A percentile compares a stretch with the other conserved stretches of the same genome.
Evolutionary conservation across 441 rosid species (phyloP).

Genomic region (Erodium chrysanthum): DNA sequence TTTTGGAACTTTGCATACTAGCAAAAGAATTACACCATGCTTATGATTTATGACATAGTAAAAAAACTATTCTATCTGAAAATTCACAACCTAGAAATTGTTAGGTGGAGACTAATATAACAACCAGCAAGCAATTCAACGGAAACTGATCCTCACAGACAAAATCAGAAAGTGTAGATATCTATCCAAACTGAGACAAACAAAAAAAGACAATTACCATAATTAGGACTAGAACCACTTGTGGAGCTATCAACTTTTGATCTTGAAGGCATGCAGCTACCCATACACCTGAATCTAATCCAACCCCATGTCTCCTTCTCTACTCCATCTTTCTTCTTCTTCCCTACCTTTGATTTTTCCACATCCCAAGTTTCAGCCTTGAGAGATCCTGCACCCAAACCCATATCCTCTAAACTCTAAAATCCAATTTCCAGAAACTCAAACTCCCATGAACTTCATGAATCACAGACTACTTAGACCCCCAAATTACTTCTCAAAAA

Average conservation of each 20-base stretch:
- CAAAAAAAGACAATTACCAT: slow-evolving; percentile 33
- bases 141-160: not conserved
- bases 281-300: slow-evolving; percentile 47
- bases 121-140: not conserved
- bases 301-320: slow-evolving; percentile 52
- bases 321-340: slow-evolving; percentile 18
- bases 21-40: not conserved
- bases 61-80: not conserved
- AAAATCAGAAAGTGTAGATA: not conserved
- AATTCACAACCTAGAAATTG: not conserved
- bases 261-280: slow-evolving; percentile 78
- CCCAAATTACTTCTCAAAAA: not conserved
- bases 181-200: not conserved
- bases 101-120: not conserved
- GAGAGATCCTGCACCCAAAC: slow-evolving; percentile 37
- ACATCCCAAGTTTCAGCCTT: slow-evolving; percentile 35
- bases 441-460: slow-evolving; percentile 9
- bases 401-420: slow-evolving; percentile 31
- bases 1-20: not conserved
- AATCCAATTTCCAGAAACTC: slow-evolving; percentile 20
- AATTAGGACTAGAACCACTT: slow-evolving; percentile 49
- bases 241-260: slow-evolving; percentile 82
- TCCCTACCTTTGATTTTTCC: slow-evolving; percentile 28
- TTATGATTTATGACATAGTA: not conserved
- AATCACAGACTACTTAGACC: slow-evolving; percentile 9